Conservation (phyloP, 1,284 basidiomycete genomes). For the Rhodotorula sp. region DNA sequence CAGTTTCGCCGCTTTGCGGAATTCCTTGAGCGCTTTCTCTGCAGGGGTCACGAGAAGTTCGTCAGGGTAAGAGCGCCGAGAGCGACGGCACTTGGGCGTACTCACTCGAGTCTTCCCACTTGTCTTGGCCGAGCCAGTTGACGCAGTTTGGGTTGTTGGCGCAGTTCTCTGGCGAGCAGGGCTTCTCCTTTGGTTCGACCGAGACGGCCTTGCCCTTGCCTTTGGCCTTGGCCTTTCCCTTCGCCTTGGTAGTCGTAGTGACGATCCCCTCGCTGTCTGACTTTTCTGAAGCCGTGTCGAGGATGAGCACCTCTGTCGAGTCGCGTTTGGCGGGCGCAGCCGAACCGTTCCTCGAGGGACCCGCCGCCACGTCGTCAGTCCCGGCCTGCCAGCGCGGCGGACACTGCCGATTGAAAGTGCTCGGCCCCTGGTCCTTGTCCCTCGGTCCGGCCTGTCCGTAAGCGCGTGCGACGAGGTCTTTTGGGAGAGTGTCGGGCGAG, state of each 20-base stretch:
- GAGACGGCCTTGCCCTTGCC: slow-evolving; percentile 17
- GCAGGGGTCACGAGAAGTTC: not conserved
- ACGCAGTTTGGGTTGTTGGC: slow-evolving; percentile 74
- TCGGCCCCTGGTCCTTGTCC: not conserved
- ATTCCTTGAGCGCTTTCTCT: slow-evolving; percentile 59
- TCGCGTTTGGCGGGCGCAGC: not conserved
- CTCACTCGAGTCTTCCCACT: slow-evolving; percentile 65
- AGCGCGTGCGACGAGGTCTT: slow-evolving; percentile 15
- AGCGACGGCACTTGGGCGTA: no score
- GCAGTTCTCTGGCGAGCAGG: slow-evolving; percentile 66
- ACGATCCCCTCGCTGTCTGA: slow-evolving; percentile 9
- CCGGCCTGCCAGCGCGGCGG: slow-evolving; percentile 4
- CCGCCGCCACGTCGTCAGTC: not conserved
- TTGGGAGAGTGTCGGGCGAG: slow-evolving; percentile 10
- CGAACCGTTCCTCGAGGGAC: not conserved
- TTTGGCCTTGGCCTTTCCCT: slow-evolving; percentile 15
- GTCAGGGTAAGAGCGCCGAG: not conserved
- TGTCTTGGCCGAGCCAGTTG: slow-evolving; percentile 77
- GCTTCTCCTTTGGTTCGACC: slow-evolving; percentile 2
- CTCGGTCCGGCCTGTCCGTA: slow-evolving; percentile 25
- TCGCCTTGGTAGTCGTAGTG: not conserved
- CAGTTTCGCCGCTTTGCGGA: slow-evolving; percentile 59
- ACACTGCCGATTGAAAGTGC: slow-evolving; percentile 10
- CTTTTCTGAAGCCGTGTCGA: not conserved
- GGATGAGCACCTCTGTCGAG: not conserved